Evolutionary conservation across 805 yeast genomes (phyloP), one percentile per base, ranked within the genome.

Genomic region (Zygotorulaspora sp.): DNA sequence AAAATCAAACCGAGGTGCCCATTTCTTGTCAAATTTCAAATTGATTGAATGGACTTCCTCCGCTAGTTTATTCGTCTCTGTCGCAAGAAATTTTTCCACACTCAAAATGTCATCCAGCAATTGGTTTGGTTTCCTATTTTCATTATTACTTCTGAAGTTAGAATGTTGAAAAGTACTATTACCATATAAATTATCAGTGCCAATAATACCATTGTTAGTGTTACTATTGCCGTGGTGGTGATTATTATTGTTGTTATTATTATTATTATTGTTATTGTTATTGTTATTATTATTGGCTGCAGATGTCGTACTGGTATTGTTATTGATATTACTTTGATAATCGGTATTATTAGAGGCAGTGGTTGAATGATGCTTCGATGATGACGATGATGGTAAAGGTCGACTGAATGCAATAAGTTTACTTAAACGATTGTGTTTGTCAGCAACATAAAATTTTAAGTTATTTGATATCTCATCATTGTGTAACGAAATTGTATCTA

Each of bases 1-100:
- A 41, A 81, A 77, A 62, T 90, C 97, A 10, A 67, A 62, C 44
- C 80, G 72, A 3, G 96, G 88, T 39, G 84, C 80, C 97, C 97
- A 90, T 2, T 62, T 53, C 13, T 61, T 62, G 58, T 76, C 78
- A 52, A 83, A 84, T 35, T 71, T 72, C 40, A 80, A 64, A 56
- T 84, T 86, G 41, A 88, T 80, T 14, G 68, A 63, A 46, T 80
- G 79, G 27, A 90, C 72, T 48, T 81, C 80, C 9, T 66, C 57
- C 0, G 90, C 83, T 26, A 89, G 62, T 5, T 67, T 66, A 3
- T 72, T 66, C 12, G 77, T 53, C 48, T 78, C 74, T 21, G 75
- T 42, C 20, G 72, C 70, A 43, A 87, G 52, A 53, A 89, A 84
- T 5, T 63, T 55, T 3, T 72, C 71, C 50, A 62, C 59, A 35